Percentiles rank a stretch among this genome's conserved stretches.
Conservation (phyloP, 768 basidiomycete genomes). For the Hericium coralloides region DNA sequence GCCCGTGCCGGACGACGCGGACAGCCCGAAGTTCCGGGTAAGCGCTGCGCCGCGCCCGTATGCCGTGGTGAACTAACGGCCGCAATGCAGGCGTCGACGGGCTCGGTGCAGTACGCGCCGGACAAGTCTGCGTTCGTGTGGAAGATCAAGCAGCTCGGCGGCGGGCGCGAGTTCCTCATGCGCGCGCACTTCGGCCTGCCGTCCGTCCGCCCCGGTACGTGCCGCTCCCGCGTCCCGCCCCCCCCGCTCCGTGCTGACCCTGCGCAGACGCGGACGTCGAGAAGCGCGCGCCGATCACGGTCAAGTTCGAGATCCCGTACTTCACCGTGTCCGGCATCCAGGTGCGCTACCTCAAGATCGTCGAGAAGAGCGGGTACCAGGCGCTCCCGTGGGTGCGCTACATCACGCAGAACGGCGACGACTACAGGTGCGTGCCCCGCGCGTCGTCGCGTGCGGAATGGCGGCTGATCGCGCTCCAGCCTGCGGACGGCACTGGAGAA, state of each 20-base stretch:
- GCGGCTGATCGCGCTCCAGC: constrained; percentile 24
- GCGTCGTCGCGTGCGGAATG: not conserved
- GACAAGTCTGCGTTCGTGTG: constrained; percentile 98
- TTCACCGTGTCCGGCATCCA: constrained; percentile 97
- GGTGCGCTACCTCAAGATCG: constrained; percentile 95
- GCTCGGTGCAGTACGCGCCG: constrained; percentile 92
- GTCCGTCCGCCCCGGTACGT: constrained; percentile 81
- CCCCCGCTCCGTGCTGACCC: too few species aligned
- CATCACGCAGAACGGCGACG: constrained; percentile 87
- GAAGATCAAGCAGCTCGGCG: constrained; percentile 98
- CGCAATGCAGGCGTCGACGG: constrained; percentile 73
- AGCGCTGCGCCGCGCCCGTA: constrained; percentile 19
- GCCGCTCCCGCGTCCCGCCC: too few species aligned
- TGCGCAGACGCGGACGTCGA: constrained; percentile 62
- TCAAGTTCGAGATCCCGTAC: constrained; percentile 98
- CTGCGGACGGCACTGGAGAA: constrained; percentile 68
- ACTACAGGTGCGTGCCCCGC: constrained; percentile 57
- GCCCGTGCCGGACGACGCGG: constrained; percentile 98
- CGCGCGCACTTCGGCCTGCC: constrained; percentile 96
- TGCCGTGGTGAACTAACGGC: not conserved
- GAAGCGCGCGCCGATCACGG: constrained; percentile 89
- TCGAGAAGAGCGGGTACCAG: constrained; percentile 97
- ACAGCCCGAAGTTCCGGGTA: constrained; percentile 94
- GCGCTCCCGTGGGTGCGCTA: constrained; percentile 94
- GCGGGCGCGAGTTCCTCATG: constrained; percentile 95